Evolutionary conservation across 148 eudicot species (phyloP).

Genomic region (Spergularia marina): DNA sequence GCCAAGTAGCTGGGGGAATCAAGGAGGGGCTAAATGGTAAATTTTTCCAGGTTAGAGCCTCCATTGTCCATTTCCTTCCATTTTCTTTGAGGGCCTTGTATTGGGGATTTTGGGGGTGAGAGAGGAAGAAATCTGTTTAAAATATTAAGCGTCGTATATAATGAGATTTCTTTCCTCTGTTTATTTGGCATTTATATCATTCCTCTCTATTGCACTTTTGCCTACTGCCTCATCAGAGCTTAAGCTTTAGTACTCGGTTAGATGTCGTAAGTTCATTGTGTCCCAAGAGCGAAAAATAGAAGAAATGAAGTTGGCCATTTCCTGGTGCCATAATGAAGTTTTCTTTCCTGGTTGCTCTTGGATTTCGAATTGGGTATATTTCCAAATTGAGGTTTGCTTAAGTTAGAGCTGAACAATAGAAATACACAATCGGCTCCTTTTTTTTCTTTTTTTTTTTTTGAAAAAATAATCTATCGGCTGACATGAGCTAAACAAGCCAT

Average conservation of each 20-base stretch:
- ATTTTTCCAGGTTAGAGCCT: constrained; percentile 45
- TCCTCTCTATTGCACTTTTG: background rate
- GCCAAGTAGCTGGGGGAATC: constrained; percentile 74
- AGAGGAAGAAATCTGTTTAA: background rate
- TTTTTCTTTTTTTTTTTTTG: background rate
- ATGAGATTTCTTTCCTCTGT: background rate
- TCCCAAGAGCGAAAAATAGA: background rate
- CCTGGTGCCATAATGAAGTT: background rate
- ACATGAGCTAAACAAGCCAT: background rate
- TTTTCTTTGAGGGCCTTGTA: background rate
- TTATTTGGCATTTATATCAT: background rate
- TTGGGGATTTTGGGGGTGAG: background rate
- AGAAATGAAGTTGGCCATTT: background rate
- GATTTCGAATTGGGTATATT: too few species aligned
- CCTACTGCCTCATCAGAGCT: too few species aligned
- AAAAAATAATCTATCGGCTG: background rate
- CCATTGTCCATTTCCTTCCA: background rate
- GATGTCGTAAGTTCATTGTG: too few species aligned
- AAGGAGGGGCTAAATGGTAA: constrained; percentile 54
- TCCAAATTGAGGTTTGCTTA: too few species aligned
- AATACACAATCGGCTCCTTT: background rate
- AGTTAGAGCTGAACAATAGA: too few species aligned
- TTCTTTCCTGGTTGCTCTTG: too few species aligned
- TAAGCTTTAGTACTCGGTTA: too few species aligned
- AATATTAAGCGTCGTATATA: background rate